Evolutionary conservation across 345 rosid species (phyloP).

Genomic region (Citropsis articulata): DNA sequence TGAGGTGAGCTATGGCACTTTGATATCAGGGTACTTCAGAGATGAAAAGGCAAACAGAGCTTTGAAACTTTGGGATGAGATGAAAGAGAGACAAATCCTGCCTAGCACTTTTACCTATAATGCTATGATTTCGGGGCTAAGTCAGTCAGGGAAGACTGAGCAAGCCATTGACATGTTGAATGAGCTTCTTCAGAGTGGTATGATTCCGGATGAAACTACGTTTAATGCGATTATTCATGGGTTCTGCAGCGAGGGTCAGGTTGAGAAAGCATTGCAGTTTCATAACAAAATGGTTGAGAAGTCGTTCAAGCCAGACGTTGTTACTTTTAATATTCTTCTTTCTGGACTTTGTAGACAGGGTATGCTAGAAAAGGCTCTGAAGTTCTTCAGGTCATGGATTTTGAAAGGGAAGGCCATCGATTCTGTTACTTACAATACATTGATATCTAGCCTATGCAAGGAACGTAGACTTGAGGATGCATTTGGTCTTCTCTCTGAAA

Average conservation of each 20-base stretch:
- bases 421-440: conserved; percentile 70
- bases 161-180: conserved; percentile 61
- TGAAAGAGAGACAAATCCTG: conserved; percentile 61
- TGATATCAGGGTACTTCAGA: conserved; percentile 66
- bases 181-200: conserved; percentile 62
- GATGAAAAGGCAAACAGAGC: conserved; percentile 46
- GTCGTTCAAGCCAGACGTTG: conserved; percentile 62
- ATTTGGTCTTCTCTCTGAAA: conserved; percentile 57
- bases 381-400: conserved; percentile 64
- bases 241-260: conserved; percentile 58
- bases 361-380: conserved; percentile 77
- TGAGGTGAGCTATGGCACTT: conserved; percentile 76
- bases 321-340: conserved; percentile 76
- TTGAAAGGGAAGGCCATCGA: conserved; percentile 56
- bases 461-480: conserved; percentile 71
- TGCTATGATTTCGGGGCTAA: conserved; percentile 63
- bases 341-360: conserved; percentile 69
- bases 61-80: conserved; percentile 73
- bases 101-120: conserved; percentile 71
- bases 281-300: conserved; percentile 65
- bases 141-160: conserved; percentile 61
- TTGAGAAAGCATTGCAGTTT: conserved; percentile 84
- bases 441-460: conserved; percentile 68
- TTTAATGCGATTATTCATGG: conserved; percentile 71
- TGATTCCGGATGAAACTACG: conserved; percentile 63